Evolutionary conservation across 441 rosid species (phyloP).

Genomic region (Eutrema salsugineum): DNA sequence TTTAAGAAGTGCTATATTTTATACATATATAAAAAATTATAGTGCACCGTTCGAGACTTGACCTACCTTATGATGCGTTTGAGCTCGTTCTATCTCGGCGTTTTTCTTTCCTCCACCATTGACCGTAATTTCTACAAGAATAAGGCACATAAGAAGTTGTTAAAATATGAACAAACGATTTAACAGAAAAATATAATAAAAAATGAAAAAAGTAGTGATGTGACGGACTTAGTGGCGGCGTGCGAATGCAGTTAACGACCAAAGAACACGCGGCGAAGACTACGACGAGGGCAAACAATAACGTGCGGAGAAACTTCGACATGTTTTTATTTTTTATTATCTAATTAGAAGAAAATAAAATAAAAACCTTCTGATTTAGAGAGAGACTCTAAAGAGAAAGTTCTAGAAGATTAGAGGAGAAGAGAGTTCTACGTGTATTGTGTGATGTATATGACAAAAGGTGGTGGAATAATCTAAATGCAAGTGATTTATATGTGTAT

Average conservation of each 20-base stretch:
- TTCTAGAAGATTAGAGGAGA: slow-evolving; percentile 4
- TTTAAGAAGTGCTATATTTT: neutral
- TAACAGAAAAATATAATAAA: neutral
- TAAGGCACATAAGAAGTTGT: neutral
- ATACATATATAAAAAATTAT: too few species aligned
- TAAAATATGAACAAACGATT: neutral
- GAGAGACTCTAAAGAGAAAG: neutral
- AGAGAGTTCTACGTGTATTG: neutral
- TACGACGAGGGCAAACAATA: slow-evolving; percentile 8
- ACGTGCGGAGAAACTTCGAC: slow-evolving; percentile 17
- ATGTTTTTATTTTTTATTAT: neutral
- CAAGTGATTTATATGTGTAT: slow-evolving; percentile 4
- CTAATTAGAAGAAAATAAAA: neutral
- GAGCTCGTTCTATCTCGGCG: slow-evolving; percentile 10
- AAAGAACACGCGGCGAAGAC: slow-evolving; percentile 31
- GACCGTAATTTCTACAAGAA: slow-evolving; percentile 4
- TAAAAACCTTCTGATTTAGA: neutral
- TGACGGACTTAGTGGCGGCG: slow-evolving; percentile 35
- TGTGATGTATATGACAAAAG: too few species aligned
- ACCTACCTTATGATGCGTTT: slow-evolving; percentile 22
- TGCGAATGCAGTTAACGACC: slow-evolving; percentile 32
- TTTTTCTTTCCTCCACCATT: slow-evolving; percentile 16
- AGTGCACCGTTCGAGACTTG: neutral
- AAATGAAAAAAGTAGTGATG: neutral
- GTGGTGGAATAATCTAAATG: neutral